Conservation (phyloP, 2,329 filamentous ascomycete genomes). For the Purpureocillium takamizusanense region DNA sequence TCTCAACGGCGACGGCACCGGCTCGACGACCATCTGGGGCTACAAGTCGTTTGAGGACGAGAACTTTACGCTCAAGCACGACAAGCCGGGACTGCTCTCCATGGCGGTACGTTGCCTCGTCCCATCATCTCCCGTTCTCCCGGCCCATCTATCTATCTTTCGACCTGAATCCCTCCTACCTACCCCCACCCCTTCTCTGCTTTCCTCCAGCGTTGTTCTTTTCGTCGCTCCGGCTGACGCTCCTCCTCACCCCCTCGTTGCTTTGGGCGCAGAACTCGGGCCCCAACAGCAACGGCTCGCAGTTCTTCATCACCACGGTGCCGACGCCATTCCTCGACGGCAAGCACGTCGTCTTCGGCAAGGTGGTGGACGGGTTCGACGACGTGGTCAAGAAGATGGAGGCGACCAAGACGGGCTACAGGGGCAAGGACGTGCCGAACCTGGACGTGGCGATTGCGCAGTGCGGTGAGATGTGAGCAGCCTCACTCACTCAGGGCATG, state of each 20-base stretch:
- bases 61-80: constrained; percentile 76
- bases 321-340: constrained; percentile 79
- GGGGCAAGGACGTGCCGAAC: constrained; percentile 70
- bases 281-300: constrained; percentile 84
- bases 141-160: background rate
- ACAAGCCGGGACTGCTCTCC: constrained; percentile 69
- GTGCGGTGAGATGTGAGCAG: constrained; percentile 80
- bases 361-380: constrained; percentile 81
- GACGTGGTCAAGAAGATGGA: constrained; percentile 91
- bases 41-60: constrained; percentile 80
- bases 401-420: constrained; percentile 70
- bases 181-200: background rate
- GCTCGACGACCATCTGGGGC: constrained; percentile 81
- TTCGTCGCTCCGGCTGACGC: too few species aligned
- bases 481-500: background rate
- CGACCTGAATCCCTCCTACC: background rate
- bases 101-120: constrained; percentile 69
- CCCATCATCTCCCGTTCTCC: too few species aligned
- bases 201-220: too few species aligned
- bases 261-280: constrained; percentile 63
- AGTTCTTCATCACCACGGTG: constrained; percentile 95
- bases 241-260: too few species aligned
- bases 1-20: constrained; percentile 84
- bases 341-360: constrained; percentile 94
- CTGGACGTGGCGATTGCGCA: constrained; percentile 76